Base-by-base conservation (phyloP, 1,284 basidiomycete genomes). In the Boletus semigastroideus region DNA sequence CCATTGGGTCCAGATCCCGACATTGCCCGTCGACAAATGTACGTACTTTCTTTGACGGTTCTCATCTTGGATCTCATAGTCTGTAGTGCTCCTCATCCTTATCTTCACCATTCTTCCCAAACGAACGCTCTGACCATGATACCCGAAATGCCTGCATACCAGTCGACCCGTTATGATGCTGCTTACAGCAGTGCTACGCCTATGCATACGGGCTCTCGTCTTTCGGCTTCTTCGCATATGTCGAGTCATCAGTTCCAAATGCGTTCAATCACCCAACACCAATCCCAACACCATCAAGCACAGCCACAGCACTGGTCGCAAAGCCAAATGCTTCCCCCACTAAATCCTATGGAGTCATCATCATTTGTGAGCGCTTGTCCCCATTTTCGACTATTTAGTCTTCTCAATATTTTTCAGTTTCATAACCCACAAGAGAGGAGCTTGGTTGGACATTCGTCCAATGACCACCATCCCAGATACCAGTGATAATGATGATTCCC, bases 271-370 rank as follows among this genome's bases (percentile, higher is more conserved):
- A 71, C 70, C 22, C 65, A 66, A 3, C 60, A 66, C 16, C 60
- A 66, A 11, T 44, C 61, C 13, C 61, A 61, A 20, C 62, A 74
- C 36, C 65, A 64, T 17, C 67, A 67, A 30, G 73, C 76, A 51
- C 73, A 74, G 34, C 59, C 71, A 39, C 65, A 70, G 25, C 75
- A 78, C 49, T 82, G 80, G 81, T 69, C 67, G 53, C 58, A 67
- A 33, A 6, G 46, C 22, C 65, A 61, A 27, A 66, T 73, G 56
- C 61, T 73, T 55, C 63, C 72, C 33, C 70, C 76, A 31, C 58
- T 78, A 49, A 74, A 81, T 58, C 71, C 75, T 42, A 73, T 84
- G 60, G 82, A 86, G 48, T 69, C 84, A 46, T 87, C 79, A 48
- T 69, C 84, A 46, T 87, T 79, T 67, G 84, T 87, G 64, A 74